Evolutionary conservation across 106 monocot species (phyloP).

Genomic region (Hemerocallis citrina): DNA sequence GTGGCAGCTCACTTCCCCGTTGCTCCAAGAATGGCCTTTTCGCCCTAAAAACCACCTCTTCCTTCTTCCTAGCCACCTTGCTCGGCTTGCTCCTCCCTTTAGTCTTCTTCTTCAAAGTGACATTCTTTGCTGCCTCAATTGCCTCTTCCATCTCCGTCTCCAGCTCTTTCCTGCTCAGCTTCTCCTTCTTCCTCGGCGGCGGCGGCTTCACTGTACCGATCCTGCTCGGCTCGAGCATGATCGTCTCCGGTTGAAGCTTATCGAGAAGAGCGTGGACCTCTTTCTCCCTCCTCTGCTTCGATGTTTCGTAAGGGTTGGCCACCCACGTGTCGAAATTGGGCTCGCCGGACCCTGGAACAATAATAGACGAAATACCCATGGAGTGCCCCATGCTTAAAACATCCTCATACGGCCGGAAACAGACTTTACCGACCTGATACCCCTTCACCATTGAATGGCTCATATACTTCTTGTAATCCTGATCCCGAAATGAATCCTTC

Average conservation of each 20-base stretch:
- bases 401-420: conserved; percentile 85
- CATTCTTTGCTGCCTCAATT: conserved; percentile 45
- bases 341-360: conserved; percentile 87
- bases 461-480: conserved; percentile 68
- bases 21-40: conserved; percentile 66
- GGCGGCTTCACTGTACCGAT: conserved; percentile 58
- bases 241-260: conserved; percentile 86
- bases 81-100: conserved; percentile 96
- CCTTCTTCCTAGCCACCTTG: conserved; percentile 59
- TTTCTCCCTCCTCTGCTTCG: conserved; percentile 75
- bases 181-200: conserved; percentile 42
- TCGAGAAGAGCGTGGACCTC: conserved; percentile 76
- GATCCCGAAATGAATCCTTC: conserved; percentile 41
- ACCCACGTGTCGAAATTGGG: conserved; percentile 94
- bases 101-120: conserved; percentile 67
- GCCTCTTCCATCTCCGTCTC: conserved; percentile 59
- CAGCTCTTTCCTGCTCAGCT: conserved; percentile 32
- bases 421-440: conserved; percentile 60
- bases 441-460: conserved; percentile 78
- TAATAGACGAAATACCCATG: conserved; percentile 60
- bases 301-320: conserved; percentile 80
- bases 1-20: conserved; percentile 7
- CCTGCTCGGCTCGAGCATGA: conserved; percentile 81
- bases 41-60: conserved; percentile 60
- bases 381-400: conserved; percentile 85